A percentile compares a stretch with the other conserved stretches of the same genome.
Evolutionary conservation across 2,329 filamentous ascomycete genomes (phyloP).

Genomic region (Erysiphe neolycopersici): DNA sequence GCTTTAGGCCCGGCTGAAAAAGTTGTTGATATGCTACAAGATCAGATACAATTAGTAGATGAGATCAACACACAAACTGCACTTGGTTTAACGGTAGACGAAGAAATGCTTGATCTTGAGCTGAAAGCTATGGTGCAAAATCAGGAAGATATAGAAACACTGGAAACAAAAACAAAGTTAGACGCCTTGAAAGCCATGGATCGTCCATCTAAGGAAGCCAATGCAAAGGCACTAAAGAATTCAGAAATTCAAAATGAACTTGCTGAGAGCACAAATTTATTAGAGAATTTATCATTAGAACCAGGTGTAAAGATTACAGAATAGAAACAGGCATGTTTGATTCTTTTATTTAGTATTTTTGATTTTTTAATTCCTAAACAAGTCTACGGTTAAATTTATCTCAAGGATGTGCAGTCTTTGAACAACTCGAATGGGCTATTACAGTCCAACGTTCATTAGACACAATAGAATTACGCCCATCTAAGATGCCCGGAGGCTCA

Average conservation of each 20-base stretch:
- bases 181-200: conserved; percentile 9
- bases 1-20: conserved; percentile 49
- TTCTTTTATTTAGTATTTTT: background rate
- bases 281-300: background rate
- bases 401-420: background rate
- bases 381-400: background rate
- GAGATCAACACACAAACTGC: conserved; percentile 57
- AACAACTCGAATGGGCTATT: background rate
- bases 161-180: conserved; percentile 10
- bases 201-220: conserved; percentile 4
- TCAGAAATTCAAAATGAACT: background rate
- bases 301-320: background rate
- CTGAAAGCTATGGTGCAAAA: conserved; percentile 40
- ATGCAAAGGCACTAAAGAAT: background rate
- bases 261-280: background rate
- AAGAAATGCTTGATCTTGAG: conserved; percentile 68
- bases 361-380: background rate
- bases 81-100: conserved; percentile 31
- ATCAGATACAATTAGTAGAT: conserved; percentile 59
- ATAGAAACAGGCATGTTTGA: background rate
- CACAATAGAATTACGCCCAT: background rate
- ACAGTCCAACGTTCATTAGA: background rate
- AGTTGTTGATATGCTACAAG: conserved; percentile 46
- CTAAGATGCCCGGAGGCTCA: background rate
- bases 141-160: conserved; percentile 14